Evolutionary conservation across 352 stramenopile species (phyloP), one percentile per base, ranked within the genome.

Genomic region (Globisporangium nodosum): DNA sequence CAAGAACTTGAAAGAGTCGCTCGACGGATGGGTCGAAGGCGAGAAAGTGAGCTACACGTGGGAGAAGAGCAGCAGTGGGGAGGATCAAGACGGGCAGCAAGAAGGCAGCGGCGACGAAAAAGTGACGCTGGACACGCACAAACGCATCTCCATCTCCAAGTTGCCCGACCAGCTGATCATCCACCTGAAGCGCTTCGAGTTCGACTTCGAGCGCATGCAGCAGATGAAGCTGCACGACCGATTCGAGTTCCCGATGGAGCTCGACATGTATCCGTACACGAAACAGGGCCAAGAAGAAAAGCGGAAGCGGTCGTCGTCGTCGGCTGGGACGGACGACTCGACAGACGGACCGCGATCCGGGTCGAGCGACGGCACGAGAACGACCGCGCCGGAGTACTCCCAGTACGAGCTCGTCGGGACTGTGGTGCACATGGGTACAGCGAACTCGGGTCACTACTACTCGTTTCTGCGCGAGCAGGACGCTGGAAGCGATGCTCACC

Each of bases 151-250:
- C 0, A 96, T 97, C 60, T 78, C 82, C 2, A 88, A 90, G 54
- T 73, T 98, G 18, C 93, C 93, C 6, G 73, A 87, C 24, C 83
- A 94, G 52, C 68, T 98, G 30, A 91, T 98, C 39, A 91, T 98
- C 54, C 94, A 98, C 58, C 60, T 98, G 12, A 98, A 98, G 72
- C 83, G 94, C 0, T 98, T 98, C 49, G 92, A 98, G 58, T 98
- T 98, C 62, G 90, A 98, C 66, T 97, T 97, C 42, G 90, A 97
- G 56, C 93, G 85, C 13, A 96, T 98, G 85, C 86, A 96, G 49
- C 89, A 96, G 66, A 91, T 84, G 46, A 98, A 98, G 58, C 81
- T 98, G 1, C 97, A 98, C 61, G 87, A 96, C 56, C 79, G 85
- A 9, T 97, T 98, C 54, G 94, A 98, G 54, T 98, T 98, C 58